Percentiles rank a stretch among this genome's conserved stretches.
Conservation (phyloP, 2,329 filamentous ascomycete genomes). For the Chaetomium sp. region DNA sequence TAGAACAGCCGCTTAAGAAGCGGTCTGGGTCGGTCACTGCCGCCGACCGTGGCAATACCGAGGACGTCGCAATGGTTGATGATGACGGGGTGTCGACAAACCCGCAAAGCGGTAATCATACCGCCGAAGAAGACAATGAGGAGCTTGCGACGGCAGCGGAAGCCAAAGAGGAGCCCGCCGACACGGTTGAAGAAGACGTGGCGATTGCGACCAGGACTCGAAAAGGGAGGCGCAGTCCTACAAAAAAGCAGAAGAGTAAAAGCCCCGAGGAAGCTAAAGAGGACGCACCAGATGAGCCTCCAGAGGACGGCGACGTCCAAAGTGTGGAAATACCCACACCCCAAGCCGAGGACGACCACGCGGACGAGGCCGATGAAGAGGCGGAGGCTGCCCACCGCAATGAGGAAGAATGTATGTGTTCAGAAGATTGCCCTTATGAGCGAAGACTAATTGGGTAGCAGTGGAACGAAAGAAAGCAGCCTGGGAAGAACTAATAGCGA, state of each 20-base stretch:
- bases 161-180: constrained; percentile 33
- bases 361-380: constrained; percentile 54
- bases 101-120: constrained; percentile 34
- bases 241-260: constrained; percentile 35
- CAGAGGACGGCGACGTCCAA: constrained; percentile 29
- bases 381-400: constrained; percentile 52
- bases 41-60: constrained; percentile 32
- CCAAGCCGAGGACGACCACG: constrained; percentile 49
- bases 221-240: constrained; percentile 36
- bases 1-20: constrained; percentile 46
- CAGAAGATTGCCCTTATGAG: background rate
- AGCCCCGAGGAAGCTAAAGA: constrained; percentile 24
- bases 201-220: constrained; percentile 32
- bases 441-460: constrained; percentile 33
- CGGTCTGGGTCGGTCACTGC: constrained; percentile 43
- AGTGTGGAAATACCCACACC: constrained; percentile 32
- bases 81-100: constrained; percentile 33
- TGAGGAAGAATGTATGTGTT: constrained; percentile 56
- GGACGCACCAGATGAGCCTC: constrained; percentile 24
- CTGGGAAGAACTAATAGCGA: constrained; percentile 68
- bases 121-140: constrained; percentile 41
- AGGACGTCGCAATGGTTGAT: constrained; percentile 30
- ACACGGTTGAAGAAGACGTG: constrained; percentile 28
- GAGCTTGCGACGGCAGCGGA: constrained; percentile 35
- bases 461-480: constrained; percentile 74